A percentile compares a stretch with the other conserved stretches of the same genome.
Evolutionary conservation across 768 basidiomycete genomes (phyloP).

Genomic region (Podaxis mareebaensis): DNA sequence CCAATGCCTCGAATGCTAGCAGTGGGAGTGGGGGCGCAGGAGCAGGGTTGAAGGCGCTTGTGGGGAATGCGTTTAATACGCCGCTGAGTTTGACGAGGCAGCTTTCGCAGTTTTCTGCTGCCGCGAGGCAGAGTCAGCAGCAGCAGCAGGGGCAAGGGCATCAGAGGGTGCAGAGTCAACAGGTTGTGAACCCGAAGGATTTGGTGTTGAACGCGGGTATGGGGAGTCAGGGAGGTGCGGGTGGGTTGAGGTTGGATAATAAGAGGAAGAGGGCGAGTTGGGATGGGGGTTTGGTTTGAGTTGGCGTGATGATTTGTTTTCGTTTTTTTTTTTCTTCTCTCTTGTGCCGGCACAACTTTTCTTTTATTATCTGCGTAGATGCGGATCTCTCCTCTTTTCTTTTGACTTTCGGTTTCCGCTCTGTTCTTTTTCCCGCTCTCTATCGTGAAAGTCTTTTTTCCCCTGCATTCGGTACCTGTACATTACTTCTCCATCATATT

Average conservation of each 20-base stretch:
- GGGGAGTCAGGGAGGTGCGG: background rate
- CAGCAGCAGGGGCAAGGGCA: slow-evolving; percentile 24
- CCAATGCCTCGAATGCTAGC: background rate
- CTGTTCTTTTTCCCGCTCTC: background rate
- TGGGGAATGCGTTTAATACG: slow-evolving; percentile 5
- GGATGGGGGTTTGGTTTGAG: slow-evolving; percentile 31
- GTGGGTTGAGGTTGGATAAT: slow-evolving; percentile 25
- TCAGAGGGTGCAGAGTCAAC: slow-evolving; percentile 38
- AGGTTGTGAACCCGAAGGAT: slow-evolving; percentile 39
- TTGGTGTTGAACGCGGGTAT: slow-evolving; percentile 24
- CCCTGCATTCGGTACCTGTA: no score
- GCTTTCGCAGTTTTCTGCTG: slow-evolving; percentile 9
- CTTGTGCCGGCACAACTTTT: background rate
- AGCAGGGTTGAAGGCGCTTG: slow-evolving; percentile 7
- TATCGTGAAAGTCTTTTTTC: background rate
- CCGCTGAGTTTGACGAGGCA: slow-evolving; percentile 12
- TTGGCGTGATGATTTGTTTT: background rate
- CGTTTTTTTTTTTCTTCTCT: background rate
- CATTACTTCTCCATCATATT: background rate
- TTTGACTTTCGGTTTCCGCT: background rate
- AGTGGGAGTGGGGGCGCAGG: background rate
- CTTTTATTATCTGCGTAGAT: background rate
- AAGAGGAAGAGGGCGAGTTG: slow-evolving; percentile 44
- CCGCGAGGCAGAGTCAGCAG: background rate
- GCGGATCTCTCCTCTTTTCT: background rate